A percentile compares a stretch with the other conserved stretches of the same genome.
These are phyloP conservation scores for Yamadazyma friedrichii DNA, from an alignment of 1,139 yeast species.

Conservation along the genomic window DNA sequence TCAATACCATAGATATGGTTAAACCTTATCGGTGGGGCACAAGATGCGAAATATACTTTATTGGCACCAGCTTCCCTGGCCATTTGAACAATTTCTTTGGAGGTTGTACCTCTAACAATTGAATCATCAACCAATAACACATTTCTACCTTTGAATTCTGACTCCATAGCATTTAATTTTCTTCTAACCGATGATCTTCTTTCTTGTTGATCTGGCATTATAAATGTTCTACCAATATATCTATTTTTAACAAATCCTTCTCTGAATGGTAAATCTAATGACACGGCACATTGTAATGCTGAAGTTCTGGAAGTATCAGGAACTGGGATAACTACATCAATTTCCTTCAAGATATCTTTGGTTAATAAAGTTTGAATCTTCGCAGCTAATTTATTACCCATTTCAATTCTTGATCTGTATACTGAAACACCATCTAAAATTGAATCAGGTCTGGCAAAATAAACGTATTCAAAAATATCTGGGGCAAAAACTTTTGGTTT, in stretches of 20 bases:
- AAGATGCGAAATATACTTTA: conserved; percentile 89
- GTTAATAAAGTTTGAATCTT: conserved; percentile 56
- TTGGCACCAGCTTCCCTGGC: conserved; percentile 97
- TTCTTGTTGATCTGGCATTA: conserved; percentile 97
- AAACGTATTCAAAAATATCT: conserved; percentile 94
- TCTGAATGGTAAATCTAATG: conserved; percentile 78
- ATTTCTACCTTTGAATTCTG: conserved; percentile 80
- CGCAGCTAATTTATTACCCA: conserved; percentile 88
- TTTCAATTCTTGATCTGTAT: conserved; percentile 85
- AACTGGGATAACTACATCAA: conserved; percentile 96
- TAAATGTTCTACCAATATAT: conserved; percentile 95
- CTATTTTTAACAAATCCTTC: conserved; percentile 97
- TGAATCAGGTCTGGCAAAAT: conserved; percentile 97
- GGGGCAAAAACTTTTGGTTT: conserved; percentile 81
- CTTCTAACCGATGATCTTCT: conserved; percentile 92
- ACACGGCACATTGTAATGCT: conserved; percentile 88
- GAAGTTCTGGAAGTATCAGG: conserved; percentile 97
- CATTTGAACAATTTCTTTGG: conserved; percentile 94
- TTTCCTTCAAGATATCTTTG: conserved; percentile 43
- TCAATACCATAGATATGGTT: conserved; percentile 98
- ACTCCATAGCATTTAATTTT: conserved; percentile 92
- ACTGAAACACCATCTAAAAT: conserved; percentile 95
- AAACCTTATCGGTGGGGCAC: conserved; percentile 94
- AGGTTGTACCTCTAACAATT: conserved; percentile 96
- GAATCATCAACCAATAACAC: conserved; percentile 97